Percentiles rank a stretch among this genome's conserved stretches.
Evolutionary conservation across 2,329 filamentous ascomycete genomes (phyloP).

Genomic region (Botrytis deweyae): DNA sequence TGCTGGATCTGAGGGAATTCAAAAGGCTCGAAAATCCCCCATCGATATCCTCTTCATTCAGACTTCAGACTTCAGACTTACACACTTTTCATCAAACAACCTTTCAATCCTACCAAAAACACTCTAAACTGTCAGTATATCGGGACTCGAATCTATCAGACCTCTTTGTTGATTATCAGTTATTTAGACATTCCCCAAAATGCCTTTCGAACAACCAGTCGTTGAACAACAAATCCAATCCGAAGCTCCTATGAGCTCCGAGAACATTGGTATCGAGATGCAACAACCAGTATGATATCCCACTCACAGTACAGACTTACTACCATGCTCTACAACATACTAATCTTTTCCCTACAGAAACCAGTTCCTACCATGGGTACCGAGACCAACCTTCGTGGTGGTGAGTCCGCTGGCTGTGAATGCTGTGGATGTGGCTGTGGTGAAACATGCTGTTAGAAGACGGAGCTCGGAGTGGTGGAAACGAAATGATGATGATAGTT

Average conservation of each 20-base stretch:
- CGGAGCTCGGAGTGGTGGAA: neutral
- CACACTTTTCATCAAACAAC: neutral
- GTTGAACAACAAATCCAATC: constrained; percentile 36
- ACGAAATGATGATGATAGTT: neutral
- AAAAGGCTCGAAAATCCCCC: constrained; percentile 5
- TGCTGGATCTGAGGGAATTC: constrained; percentile 6
- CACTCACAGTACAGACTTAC: neutral
- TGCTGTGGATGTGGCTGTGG: constrained; percentile 25
- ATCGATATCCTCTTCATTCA: neutral
- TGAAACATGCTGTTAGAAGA: constrained; percentile 25
- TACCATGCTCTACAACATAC: neutral
- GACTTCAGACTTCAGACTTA: neutral
- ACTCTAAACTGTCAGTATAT: neutral
- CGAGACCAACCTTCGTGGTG: constrained; percentile 25
- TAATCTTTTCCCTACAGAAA: constrained; percentile 25
- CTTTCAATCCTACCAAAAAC: neutral
- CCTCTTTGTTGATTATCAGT: neutral
- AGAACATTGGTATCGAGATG: constrained; percentile 28
- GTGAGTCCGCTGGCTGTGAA: constrained; percentile 24
- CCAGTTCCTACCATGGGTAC: constrained; percentile 23
- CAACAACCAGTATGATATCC: constrained; percentile 34
- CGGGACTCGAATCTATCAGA: neutral
- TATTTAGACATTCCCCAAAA: constrained; percentile 24
- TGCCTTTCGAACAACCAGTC: constrained; percentile 34
- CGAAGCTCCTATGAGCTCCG: constrained; percentile 34